Percentiles rank a stretch among this genome's conserved stretches.
Conservation (phyloP, 176 grass and related monocot genomes). For the Carex pumila region DNA sequence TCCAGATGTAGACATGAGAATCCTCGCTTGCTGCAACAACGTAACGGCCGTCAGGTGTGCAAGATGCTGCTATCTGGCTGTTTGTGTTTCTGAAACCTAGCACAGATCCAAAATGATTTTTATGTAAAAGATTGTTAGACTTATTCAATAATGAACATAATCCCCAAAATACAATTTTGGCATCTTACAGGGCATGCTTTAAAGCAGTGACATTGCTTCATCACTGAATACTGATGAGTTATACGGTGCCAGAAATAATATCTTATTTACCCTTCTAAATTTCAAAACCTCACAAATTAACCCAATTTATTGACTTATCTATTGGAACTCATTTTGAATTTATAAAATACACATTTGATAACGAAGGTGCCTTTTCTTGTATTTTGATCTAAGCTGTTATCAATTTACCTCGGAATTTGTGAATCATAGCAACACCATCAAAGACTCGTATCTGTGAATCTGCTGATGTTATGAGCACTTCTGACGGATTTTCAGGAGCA, state of each 20-base stretch:
- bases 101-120: slow-evolving; percentile 17
- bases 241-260: not conserved
- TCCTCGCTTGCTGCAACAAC: slow-evolving; percentile 82
- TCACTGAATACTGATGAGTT: not conserved
- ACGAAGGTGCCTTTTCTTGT: not conserved
- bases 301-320: too few relatives aligned
- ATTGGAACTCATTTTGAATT: too few relatives aligned
- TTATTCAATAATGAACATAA: not conserved
- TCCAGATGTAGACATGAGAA: slow-evolving; percentile 88
- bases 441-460: slow-evolving; percentile 94
- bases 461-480: slow-evolving; percentile 80
- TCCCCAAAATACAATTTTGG: not conserved
- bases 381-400: not conserved
- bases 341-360: too few relatives aligned
- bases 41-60: slow-evolving; percentile 59
- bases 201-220: not conserved
- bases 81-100: slow-evolving; percentile 93
- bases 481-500: slow-evolving; percentile 72
- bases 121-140: not conserved
- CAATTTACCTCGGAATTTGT: slow-evolving; percentile 78
- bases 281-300: too few relatives aligned
- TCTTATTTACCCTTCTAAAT: too few relatives aligned
- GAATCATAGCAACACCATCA: slow-evolving; percentile 70
- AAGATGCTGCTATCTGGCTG: slow-evolving; percentile 89
- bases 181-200: not conserved